Conservation (phyloP, 2,329 filamentous ascomycete species). For the Aureobasidium lini region DNA sequence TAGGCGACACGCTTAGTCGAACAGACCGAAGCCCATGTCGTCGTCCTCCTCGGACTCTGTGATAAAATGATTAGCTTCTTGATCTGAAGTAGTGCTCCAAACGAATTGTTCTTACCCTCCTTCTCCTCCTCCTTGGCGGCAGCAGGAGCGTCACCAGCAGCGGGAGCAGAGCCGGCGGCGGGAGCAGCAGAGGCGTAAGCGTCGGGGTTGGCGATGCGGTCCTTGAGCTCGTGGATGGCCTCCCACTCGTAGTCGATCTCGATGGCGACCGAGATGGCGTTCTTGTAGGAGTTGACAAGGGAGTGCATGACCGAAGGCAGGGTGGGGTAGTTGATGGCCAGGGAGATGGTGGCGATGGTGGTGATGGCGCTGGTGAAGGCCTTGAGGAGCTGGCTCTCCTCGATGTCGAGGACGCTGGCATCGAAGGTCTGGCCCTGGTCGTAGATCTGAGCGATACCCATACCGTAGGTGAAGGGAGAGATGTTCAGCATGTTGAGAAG, state of each 20-base stretch:
- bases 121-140: slow-evolving; percentile 50
- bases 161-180: slow-evolving; percentile 50
- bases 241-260: slow-evolving; percentile 90
- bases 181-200: slow-evolving; percentile 84
- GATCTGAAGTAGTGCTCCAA: not conserved
- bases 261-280: slow-evolving; percentile 79
- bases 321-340: slow-evolving; percentile 92
- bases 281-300: slow-evolving; percentile 97
- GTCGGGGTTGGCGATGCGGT: slow-evolving; percentile 98
- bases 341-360: slow-evolving; percentile 83
- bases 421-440: slow-evolving; percentile 93
- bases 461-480: slow-evolving; percentile 99
- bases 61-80: not conserved
- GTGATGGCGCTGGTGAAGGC: slow-evolving; percentile 72
- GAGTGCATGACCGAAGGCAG: slow-evolving; percentile 95
- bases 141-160: slow-evolving; percentile 44
- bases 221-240: slow-evolving; percentile 96
- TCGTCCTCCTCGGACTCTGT: slow-evolving; percentile 50
- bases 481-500: slow-evolving; percentile 99
- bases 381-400: slow-evolving; percentile 87
- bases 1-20: slow-evolving; percentile 37
- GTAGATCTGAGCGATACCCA: slow-evolving; percentile 94
- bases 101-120: slow-evolving; percentile 29
- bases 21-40: slow-evolving; percentile 48
- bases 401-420: slow-evolving; percentile 79